Evolutionary conservation across 176 grass and related monocot species (phyloP).

Genomic region (Phragmites australis): DNA sequence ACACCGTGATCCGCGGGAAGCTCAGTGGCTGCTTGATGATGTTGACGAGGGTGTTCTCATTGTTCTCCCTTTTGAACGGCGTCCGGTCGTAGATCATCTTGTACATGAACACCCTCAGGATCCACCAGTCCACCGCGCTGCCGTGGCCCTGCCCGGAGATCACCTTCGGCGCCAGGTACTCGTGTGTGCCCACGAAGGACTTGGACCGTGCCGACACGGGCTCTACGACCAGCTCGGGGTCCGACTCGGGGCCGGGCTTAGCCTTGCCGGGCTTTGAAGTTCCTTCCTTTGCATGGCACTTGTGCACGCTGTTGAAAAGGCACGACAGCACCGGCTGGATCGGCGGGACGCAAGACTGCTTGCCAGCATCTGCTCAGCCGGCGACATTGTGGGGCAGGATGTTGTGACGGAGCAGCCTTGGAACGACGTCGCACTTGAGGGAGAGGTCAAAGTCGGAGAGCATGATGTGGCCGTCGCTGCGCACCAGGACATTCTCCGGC

Average conservation of each 20-base stretch:
- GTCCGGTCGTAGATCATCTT: conserved; percentile 86
- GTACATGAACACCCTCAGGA: conserved; percentile 86
- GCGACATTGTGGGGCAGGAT: conserved; percentile 9
- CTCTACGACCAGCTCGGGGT: conserved; percentile 78
- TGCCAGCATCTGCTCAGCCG: neutral
- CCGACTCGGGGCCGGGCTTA: no score
- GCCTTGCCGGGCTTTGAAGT: neutral
- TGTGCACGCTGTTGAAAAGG: conserved; percentile 63
- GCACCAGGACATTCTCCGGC: conserved; percentile 89
- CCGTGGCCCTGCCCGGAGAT: conserved; percentile 88
- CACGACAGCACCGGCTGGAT: conserved; percentile 91
- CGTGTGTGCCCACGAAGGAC: conserved; percentile 96
- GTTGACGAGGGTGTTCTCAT: conserved; percentile 78
- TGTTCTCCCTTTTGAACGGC: conserved; percentile 84
- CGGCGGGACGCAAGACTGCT: conserved; percentile 58
- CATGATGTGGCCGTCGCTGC: conserved; percentile 92
- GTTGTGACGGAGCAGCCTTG: conserved; percentile 51
- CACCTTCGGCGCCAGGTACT: conserved; percentile 94
- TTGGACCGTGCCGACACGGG: conserved; percentile 69
- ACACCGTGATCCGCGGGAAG: conserved; percentile 40
- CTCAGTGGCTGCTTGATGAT: conserved; percentile 73
- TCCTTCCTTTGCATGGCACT: conserved; percentile 45
- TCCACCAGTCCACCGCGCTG: conserved; percentile 97
- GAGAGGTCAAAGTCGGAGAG: conserved; percentile 98
- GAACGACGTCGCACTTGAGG: conserved; percentile 81